phyloP scores from a whole-genome alignment of 2,329 filamentous ascomycete genomes.

The Exophiala calicioides region DNA sequence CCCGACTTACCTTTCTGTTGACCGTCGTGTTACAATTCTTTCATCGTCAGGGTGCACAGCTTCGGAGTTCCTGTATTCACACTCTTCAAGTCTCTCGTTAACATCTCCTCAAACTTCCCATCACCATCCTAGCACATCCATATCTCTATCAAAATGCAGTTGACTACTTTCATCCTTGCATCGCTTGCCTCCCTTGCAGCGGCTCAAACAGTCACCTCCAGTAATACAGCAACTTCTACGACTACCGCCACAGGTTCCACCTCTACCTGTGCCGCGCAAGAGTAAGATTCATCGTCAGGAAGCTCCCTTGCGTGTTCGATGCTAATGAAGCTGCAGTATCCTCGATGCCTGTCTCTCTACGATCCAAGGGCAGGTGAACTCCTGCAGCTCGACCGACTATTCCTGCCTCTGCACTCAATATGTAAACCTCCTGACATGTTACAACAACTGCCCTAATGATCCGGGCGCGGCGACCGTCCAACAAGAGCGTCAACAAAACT shows the following conservation, averaged over 20 bases:
- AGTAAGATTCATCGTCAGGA: constrained; percentile 16
- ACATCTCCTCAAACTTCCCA: no score
- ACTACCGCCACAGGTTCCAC: constrained; percentile 19
- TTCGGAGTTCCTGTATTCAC: no score
- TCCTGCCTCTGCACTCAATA: constrained; percentile 61
- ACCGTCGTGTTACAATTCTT: no score
- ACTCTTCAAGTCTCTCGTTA: no score
- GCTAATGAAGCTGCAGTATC: constrained; percentile 43
- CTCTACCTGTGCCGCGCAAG: constrained; percentile 31
- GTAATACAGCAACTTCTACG: no score
- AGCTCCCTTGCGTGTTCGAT: not conserved
- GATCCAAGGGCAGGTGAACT: constrained; percentile 44
- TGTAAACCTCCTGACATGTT: constrained; percentile 59
- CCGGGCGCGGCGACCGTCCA: constrained; percentile 38
- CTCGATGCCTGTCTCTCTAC: constrained; percentile 51
- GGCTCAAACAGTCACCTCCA: constrained; percentile 30
- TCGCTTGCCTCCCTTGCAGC: constrained; percentile 32
- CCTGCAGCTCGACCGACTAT: constrained; percentile 53
- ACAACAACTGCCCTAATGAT: constrained; percentile 63
- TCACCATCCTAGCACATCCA: no score
- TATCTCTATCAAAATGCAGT: constrained; percentile 82
- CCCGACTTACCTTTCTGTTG: no score
- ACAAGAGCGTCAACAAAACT: constrained; percentile 41
- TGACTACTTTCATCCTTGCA: constrained; percentile 29
- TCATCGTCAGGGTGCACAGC: no score